These are phyloP conservation scores for Lichtheimia ramosa DNA, from an alignment of 371 early-diverging fungal genomes.

Conservation along the genomic window DNA sequence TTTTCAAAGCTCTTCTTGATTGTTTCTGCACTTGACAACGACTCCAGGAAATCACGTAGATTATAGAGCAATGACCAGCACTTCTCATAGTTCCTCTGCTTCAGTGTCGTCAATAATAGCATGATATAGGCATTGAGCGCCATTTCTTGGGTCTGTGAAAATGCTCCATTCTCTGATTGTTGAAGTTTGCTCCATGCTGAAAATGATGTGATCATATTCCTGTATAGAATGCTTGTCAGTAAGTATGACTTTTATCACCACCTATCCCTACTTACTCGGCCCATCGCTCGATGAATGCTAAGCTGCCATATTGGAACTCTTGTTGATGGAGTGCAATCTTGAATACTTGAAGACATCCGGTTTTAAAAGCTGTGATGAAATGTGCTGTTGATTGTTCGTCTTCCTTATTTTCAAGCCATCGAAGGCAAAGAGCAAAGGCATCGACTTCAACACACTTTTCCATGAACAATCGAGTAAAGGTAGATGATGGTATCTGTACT, in stretches of 20 bases:
- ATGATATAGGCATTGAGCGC: slow-evolving; percentile 52
- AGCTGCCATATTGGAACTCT: slow-evolving; percentile 29
- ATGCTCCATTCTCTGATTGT: slow-evolving; percentile 1
- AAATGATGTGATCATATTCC: slow-evolving; percentile 37
- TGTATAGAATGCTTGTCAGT: slow-evolving; percentile 7
- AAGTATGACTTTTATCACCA: background rate
- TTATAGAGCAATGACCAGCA: slow-evolving; percentile 45
- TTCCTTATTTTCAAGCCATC: slow-evolving; percentile 26
- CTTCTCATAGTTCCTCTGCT: slow-evolving; percentile 51
- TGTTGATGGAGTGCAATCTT: slow-evolving; percentile 30
- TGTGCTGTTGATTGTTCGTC: slow-evolving; percentile 21
- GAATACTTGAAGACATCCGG: slow-evolving; percentile 41
- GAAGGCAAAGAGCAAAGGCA: slow-evolving; percentile 47
- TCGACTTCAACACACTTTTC: slow-evolving; percentile 63
- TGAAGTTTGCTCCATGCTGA: slow-evolving; percentile 28
- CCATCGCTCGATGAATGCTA: slow-evolving; percentile 45
- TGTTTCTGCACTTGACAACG: slow-evolving; percentile 16
- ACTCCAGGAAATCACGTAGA: slow-evolving; percentile 43
- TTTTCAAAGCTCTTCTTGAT: slow-evolving; percentile 9
- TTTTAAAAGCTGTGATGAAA: slow-evolving; percentile 35
- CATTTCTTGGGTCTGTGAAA: slow-evolving; percentile 35
- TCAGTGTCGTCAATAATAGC: slow-evolving; percentile 44
- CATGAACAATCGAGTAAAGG: slow-evolving; percentile 39
- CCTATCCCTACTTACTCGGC: slow-evolving; percentile 24
- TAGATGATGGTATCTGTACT: slow-evolving; percentile 23